Evolutionary conservation across 1,139 yeast species (phyloP), one percentile per base, ranked within the genome.

Genomic region (Diutina scorzettiae): DNA sequence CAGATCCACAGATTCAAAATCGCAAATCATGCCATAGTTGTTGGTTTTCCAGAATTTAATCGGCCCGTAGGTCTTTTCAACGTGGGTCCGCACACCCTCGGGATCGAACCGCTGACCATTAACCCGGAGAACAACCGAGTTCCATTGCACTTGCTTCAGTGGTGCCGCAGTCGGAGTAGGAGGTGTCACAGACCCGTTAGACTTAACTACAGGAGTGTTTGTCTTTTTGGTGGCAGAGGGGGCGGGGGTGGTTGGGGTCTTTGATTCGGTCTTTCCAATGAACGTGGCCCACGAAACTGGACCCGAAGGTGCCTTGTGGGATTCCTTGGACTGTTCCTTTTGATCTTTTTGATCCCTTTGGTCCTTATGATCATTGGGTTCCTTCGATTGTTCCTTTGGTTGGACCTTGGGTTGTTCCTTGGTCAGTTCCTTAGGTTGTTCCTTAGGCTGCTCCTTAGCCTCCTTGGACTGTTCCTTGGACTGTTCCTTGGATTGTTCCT

Each of bases 31-130:
- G 12, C 28, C 39, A 16, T 6, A 14, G 28, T 23, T 23, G 28
- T 23, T 21, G 20, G n/a, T 21, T n/a, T 21, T 34, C 39, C 39
- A 34, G 39, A n/a, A 34, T 28, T 34, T 34, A 20, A 34, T 23
- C 17, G 28, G 17, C 7, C 39, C 39, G 17, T 34, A 34, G 16
- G 23, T 23, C 20, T 34, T 16, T 6, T 23, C 39, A n/a, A 34
- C 29, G 16, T 16, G 9, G 19, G 27, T 12, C 28, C 23, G n/a
- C 17, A 34, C 7, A 5, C 28, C 18, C 7, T 34, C 39, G 6
- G 27, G 28, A 14, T 21, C 28, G 14, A 34, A 23, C 17, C 29
- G 17, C 17, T 20, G 39, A 20, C 39, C 39, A 6, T 34, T 21
- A n/a, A 21, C 39, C 20, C 23, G 21, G 14, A 34, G 28, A 5